phyloP scores from a whole-genome alignment of 192 early-diverging fungal species.

The Coemansia reversa region DNA sequence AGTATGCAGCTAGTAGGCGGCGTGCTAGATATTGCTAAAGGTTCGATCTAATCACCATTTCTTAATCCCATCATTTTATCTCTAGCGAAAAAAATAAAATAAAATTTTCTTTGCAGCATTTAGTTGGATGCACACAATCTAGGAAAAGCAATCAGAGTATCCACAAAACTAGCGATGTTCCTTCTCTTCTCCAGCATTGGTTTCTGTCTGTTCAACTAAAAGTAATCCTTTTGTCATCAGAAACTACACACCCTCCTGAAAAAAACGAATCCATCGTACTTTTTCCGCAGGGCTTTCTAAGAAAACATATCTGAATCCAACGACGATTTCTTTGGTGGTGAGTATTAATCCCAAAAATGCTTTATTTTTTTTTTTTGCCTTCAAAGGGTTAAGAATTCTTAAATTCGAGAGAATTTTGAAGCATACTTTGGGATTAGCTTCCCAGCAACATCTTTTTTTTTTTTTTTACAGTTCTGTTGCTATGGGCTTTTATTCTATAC shows the following conservation, averaged over 20 bases:
- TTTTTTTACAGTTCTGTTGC: no score
- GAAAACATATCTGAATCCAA: slow-evolving; percentile 2
- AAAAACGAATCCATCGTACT: slow-evolving; percentile 10
- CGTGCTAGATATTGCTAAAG: slow-evolving; percentile 60
- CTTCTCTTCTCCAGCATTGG: not conserved
- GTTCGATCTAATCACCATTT: slow-evolving; percentile 25
- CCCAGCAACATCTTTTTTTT: no score
- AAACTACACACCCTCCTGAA: not conserved
- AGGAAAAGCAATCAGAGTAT: no score
- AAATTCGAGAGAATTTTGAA: not conserved
- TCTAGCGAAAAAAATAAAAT: no score
- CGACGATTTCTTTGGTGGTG: not conserved
- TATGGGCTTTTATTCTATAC: no score
- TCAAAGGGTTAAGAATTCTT: not conserved
- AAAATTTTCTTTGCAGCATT: no score
- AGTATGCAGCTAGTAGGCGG: slow-evolving; percentile 91
- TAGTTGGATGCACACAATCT: no score
- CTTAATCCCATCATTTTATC: no score
- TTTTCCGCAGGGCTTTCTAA: slow-evolving; percentile 1
- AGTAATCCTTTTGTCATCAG: not conserved
- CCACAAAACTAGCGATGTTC: no score
- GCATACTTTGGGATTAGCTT: slow-evolving; percentile 29
- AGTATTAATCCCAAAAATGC: slow-evolving; percentile 31
- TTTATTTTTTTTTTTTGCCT: not conserved
- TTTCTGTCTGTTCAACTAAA: not conserved